A percentile compares a stretch with the other conserved stretches of the same genome.
These are phyloP conservation scores for Trichomonas vaginalis DNA, from an alignment of 208 protist genomes.

Conservation along the genomic window DNA sequence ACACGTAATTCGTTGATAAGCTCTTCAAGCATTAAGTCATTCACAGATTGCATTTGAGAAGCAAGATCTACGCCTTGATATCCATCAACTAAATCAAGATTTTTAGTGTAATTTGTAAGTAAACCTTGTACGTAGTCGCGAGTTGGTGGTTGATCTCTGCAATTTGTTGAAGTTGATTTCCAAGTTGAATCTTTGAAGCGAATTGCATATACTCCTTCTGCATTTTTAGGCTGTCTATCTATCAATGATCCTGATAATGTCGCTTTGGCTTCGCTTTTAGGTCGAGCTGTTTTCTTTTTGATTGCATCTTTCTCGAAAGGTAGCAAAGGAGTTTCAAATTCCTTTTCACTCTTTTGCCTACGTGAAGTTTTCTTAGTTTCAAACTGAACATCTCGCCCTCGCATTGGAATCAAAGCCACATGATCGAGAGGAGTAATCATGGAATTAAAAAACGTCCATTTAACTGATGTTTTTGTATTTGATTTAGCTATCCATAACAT, in stretches of 20 bases:
- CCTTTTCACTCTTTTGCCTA: not conserved
- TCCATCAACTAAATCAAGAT: not conserved
- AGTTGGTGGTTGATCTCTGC: not conserved
- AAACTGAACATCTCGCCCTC: not conserved
- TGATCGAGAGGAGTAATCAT: not conserved
- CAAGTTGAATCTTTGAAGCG: conserved; percentile 2
- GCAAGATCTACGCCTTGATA: not conserved
- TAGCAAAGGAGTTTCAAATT: not conserved
- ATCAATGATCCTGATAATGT: not conserved
- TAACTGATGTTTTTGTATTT: too few relatives aligned
- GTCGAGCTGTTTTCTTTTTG: not conserved
- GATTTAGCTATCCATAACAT: too few relatives aligned
- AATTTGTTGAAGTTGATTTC: not conserved
- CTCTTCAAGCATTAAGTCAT: not conserved
- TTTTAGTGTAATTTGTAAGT: not conserved
- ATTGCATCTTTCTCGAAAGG: not conserved
- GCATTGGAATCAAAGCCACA: not conserved
- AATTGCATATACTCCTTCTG: not conserved
- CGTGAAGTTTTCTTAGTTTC: not conserved
- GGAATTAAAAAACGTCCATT: not conserved
- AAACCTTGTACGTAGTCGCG: not conserved
- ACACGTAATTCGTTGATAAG: not conserved
- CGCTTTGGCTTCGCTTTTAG: not conserved
- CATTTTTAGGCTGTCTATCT: not conserved
- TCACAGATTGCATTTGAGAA: not conserved